These are phyloP conservation scores for Microbotryum silenes-acaulis DNA, from an alignment of 1,284 basidiomycete genomes.

Conservation along the genomic window DNA sequence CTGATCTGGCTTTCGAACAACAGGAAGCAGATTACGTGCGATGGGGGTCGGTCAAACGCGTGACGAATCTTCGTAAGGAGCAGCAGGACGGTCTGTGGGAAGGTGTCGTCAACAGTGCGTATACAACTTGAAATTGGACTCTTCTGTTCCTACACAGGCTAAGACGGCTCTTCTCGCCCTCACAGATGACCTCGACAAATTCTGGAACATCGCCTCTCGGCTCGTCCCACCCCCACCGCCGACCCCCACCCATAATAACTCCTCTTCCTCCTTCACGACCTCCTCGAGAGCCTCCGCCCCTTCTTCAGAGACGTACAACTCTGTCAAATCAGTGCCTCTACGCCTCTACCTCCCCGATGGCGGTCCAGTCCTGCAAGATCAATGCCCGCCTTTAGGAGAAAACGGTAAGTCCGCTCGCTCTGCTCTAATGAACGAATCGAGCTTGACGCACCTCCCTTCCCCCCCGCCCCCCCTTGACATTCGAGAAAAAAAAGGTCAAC, in stretches of 20 bases:
- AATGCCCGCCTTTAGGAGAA: slow-evolving; percentile 70
- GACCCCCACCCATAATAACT: neutral
- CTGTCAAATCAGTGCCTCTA: slow-evolving; percentile 57
- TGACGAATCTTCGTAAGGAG: slow-evolving; percentile 74
- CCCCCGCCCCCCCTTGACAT: slow-evolving; percentile 4
- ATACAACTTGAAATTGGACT: no score
- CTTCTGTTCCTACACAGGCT: no score
- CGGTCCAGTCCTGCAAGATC: slow-evolving; percentile 80
- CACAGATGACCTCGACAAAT: slow-evolving; percentile 86
- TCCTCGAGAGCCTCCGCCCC: neutral
- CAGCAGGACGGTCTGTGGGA: slow-evolving; percentile 95
- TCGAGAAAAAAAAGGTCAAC: slow-evolving; percentile 8
- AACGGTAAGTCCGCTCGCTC: slow-evolving; percentile 37
- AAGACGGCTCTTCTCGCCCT: no score
- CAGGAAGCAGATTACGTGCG: slow-evolving; percentile 83
- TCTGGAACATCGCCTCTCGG: slow-evolving; percentile 82
- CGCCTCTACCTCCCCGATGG: slow-evolving; percentile 78
- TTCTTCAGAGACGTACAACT: no score
- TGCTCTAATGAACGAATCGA: neutral
- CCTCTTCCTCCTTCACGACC: slow-evolving; percentile 49
- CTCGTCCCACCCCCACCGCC: slow-evolving; percentile 49
- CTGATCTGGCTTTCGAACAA: no score
- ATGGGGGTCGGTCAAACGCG: slow-evolving; percentile 87
- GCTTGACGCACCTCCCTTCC: neutral
- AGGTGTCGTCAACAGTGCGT: slow-evolving; percentile 52